These are phyloP conservation scores for Sungouiella thailandica DNA, from an alignment of 805 yeast genomes.

Conservation along the genomic window DNA sequence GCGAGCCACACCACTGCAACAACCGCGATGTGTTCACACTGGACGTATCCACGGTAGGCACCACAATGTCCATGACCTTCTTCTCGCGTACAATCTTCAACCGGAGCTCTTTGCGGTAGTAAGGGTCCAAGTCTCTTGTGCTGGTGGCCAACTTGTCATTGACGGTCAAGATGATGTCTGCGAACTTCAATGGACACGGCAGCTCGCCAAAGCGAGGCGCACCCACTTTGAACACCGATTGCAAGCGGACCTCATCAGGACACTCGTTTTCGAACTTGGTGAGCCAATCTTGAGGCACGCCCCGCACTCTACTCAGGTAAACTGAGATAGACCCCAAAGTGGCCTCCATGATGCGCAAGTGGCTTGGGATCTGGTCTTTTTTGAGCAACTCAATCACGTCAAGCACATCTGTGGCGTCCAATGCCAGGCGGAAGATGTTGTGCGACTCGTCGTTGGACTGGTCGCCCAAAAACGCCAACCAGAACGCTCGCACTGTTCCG, in stretches of 20 bases:
- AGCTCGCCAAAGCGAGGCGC: conserved; percentile 32
- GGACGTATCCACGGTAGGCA: conserved; percentile 59
- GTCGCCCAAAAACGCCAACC: conserved; percentile 84
- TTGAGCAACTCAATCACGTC: conserved; percentile 53
- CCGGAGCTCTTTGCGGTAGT: conserved; percentile 36
- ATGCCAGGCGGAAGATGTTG: conserved; percentile 64
- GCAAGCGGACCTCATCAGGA: conserved; percentile 65
- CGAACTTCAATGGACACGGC: conserved; percentile 43
- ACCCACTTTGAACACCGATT: conserved; percentile 65
- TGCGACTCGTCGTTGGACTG: conserved; percentile 49
- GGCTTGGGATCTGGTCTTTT: conserved; percentile 44
- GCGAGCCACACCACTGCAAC: conserved; percentile 79
- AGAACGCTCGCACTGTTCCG: conserved; percentile 77
- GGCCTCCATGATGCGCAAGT: conserved; percentile 66
- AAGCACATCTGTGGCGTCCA: conserved; percentile 65
- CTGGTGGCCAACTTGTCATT: conserved; percentile 61
- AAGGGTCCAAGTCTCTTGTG: conserved; percentile 59
- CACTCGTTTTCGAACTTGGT: conserved; percentile 56
- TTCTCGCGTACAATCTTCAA: conserved; percentile 73
- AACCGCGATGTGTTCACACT: conserved; percentile 59
- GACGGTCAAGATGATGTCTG: conserved; percentile 74
- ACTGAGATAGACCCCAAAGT: conserved; percentile 68
- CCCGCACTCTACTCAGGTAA: conserved; percentile 73
- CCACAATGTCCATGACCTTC: conserved; percentile 52
- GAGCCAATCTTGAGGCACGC: conserved; percentile 87